Conservation (phyloP, 2,329 filamentous ascomycete genomes). For the Juglanconis sp. region DNA sequence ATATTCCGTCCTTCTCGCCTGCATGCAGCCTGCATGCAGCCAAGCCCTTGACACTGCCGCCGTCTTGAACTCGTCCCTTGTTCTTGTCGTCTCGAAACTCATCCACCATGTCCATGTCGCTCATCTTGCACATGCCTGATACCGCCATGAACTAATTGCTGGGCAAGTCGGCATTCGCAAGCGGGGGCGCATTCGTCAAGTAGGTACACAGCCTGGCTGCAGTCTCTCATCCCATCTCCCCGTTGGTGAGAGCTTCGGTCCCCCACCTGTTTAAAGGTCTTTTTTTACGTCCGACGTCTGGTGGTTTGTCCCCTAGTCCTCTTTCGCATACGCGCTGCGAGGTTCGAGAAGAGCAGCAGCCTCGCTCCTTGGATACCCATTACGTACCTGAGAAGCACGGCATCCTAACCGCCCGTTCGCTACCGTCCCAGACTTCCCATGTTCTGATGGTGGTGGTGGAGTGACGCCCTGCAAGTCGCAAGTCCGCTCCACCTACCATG, state of each 20-base stretch:
- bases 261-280: background rate
- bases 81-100: conserved; percentile 5
- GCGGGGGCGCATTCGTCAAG: background rate
- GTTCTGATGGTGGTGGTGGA: background rate
- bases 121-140: background rate
- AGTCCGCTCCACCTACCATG: conserved; percentile 6
- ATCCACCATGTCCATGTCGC: background rate
- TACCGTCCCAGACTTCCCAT: conserved; percentile 1
- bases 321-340: background rate
- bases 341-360: background rate
- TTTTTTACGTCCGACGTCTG: background rate
- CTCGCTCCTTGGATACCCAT: background rate
- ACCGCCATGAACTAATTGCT: background rate
- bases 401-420: conserved; percentile 16
- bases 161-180: background rate
- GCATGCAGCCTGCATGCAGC: background rate
- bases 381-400: conserved; percentile 14
- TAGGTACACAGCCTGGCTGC: background rate
- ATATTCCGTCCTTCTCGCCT: background rate
- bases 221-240: background rate
- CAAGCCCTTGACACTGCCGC: conserved; percentile 14
- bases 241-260: background rate
- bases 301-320: background rate
- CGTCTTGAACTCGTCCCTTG: conserved; percentile 11
- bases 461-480: conserved; percentile 12